phyloP scores from a whole-genome alignment of 1,284 basidiomycete genomes.

The Fomitopsis palustris region DNA sequence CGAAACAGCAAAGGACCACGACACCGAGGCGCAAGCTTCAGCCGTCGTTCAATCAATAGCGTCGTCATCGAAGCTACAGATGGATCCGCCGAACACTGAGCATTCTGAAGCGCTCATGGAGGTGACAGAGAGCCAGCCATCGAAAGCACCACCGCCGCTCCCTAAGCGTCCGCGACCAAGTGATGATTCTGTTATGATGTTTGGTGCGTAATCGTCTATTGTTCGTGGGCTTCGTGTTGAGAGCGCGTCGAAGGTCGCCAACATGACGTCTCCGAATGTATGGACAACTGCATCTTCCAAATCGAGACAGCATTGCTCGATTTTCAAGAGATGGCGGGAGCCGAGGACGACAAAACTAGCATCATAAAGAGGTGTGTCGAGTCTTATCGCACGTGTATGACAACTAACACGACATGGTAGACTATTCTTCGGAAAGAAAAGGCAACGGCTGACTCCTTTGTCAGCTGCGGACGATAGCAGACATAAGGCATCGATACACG shows the following conservation, averaged over 20 bases:
- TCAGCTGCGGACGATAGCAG: constrained; percentile 37
- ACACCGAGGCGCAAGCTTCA: not conserved
- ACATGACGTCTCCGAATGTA: constrained; percentile 97
- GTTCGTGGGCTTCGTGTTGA: not conserved
- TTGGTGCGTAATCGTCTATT: constrained; percentile 51
- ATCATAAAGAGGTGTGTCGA: constrained; percentile 73
- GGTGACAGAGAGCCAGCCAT: constrained; percentile 14
- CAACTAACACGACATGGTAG: constrained; percentile 36
- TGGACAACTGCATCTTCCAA: constrained; percentile 99
- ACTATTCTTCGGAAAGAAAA: constrained; percentile 81
- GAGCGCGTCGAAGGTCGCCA: constrained; percentile 70
- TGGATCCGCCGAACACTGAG: constrained; percentile 38
- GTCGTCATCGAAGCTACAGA: constrained; percentile 21
- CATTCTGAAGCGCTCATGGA: constrained; percentile 31
- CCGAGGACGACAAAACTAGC: constrained; percentile 57
- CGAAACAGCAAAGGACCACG: not conserved
- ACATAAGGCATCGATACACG: constrained; percentile 62
- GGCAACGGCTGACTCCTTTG: constrained; percentile 71
- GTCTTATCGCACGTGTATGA: not conserved
- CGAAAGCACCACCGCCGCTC: constrained; percentile 45
- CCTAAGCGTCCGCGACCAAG: constrained; percentile 56
- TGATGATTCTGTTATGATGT: constrained; percentile 84
- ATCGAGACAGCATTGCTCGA: constrained; percentile 88
- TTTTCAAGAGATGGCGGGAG: constrained; percentile 61
- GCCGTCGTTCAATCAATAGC: constrained; percentile 5